Percentiles rank a stretch among this genome's conserved stretches.
Conservation (phyloP, 2,329 filamentous ascomycete genomes). For the Hymenoscyphus linearis region DNA sequence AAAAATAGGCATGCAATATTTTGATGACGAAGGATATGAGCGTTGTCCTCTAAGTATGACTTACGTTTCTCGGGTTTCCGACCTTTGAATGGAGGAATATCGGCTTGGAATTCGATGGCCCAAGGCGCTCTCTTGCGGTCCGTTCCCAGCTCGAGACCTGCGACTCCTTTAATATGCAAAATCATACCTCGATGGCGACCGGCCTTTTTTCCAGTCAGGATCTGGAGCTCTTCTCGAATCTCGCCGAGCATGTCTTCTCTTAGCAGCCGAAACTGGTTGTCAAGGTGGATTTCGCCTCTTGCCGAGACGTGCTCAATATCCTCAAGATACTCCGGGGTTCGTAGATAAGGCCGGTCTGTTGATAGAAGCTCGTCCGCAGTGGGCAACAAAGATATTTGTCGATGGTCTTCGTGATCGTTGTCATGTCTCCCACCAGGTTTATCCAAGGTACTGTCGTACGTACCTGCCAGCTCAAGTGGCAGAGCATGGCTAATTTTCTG, state of each 20-base stretch:
- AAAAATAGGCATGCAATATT: slow-evolving; percentile 57
- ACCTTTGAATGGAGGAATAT: slow-evolving; percentile 40
- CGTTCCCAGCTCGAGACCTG: slow-evolving; percentile 29
- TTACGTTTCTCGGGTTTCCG: slow-evolving; percentile 34
- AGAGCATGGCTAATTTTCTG: slow-evolving; percentile 38
- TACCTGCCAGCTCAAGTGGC: slow-evolving; percentile 16
- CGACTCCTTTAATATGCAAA: slow-evolving; percentile 37
- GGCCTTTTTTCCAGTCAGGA: slow-evolving; percentile 44
- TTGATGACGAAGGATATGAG: slow-evolving; percentile 50
- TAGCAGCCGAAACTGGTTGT: slow-evolving; percentile 67
- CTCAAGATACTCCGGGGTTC: slow-evolving; percentile 44
- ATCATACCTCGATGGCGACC: slow-evolving; percentile 36
- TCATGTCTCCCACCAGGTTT: slow-evolving; percentile 64
- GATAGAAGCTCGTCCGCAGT: slow-evolving; percentile 60
- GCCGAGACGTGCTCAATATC: slow-evolving; percentile 31
- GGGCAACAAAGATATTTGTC: slow-evolving; percentile 57
- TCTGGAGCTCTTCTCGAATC: slow-evolving; percentile 55
- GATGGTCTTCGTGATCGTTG: slow-evolving; percentile 62
- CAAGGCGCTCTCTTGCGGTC: slow-evolving; percentile 18
- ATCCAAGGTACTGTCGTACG: slow-evolving; percentile 9
- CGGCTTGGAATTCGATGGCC: slow-evolving; percentile 39
- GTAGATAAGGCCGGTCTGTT: slow-evolving; percentile 48
- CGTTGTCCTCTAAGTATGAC: slow-evolving; percentile 42
- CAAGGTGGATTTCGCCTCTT: slow-evolving; percentile 49
- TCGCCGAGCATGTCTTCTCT: slow-evolving; percentile 67